A percentile compares a stretch with the other conserved stretches of the same genome.
Evolutionary conservation across 2,329 filamentous ascomycete species (phyloP).

Genomic region (Fusarium nygamai): DNA sequence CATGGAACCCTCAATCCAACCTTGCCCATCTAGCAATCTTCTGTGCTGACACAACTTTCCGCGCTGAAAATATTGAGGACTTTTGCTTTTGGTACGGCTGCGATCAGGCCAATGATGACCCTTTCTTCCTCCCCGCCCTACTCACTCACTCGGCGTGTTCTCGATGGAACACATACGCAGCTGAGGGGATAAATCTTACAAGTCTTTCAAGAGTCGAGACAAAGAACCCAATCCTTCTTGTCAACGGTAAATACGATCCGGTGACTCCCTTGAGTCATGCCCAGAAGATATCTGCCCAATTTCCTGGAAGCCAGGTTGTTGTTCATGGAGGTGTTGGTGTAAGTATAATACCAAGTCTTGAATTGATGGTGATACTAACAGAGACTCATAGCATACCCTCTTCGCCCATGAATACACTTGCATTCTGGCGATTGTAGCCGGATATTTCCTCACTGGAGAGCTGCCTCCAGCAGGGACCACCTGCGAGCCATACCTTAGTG

Average conservation of each 20-base stretch:
- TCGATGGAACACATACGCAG: not conserved
- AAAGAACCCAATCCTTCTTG: not conserved
- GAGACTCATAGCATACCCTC: not conserved
- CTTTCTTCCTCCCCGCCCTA: not conserved
- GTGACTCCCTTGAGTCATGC: not conserved
- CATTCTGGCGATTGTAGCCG: not conserved
- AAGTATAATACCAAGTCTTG: not conserved
- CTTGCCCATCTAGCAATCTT: not conserved
- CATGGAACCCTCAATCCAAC: not conserved
- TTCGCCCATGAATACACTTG: fast-evolving
- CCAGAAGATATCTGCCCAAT: not conserved
- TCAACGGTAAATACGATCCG: not conserved
- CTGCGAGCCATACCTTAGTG: fast-evolving
- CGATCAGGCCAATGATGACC: too few species aligned
- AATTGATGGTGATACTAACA: not conserved
- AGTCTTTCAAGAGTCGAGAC: not conserved
- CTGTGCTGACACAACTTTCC: not conserved
- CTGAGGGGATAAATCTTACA: not conserved
- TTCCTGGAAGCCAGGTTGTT: not conserved
- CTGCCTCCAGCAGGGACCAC: fast-evolving
- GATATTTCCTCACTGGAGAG: not conserved
- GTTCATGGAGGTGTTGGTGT: not conserved
- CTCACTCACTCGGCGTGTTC: not conserved
- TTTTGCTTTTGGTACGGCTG: fast-evolving
- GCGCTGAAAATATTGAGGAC: not conserved